A percentile compares a stretch with the other conserved stretches of the same genome.
Conservation (phyloP, 129 eudicot genomes). For the Mikania micrantha region DNA sequence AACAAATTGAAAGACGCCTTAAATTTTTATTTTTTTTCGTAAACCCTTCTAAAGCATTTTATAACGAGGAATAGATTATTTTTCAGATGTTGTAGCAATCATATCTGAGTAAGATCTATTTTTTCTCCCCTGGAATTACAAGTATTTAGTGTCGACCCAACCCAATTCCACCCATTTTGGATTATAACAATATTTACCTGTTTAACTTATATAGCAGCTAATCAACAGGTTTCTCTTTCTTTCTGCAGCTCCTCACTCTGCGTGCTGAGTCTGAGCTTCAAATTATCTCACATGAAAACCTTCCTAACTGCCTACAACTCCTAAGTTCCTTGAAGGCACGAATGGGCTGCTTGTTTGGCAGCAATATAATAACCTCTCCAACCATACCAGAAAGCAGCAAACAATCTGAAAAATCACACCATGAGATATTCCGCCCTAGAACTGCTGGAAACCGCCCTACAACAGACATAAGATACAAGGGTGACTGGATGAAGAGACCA, state of each 20-base stretch:
- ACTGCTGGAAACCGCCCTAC: conserved; percentile 37
- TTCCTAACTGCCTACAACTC: conserved; percentile 43
- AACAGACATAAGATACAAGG: conserved; percentile 53
- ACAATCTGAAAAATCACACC: conserved; percentile 31
- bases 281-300: conserved; percentile 46
- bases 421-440: conserved; percentile 71
- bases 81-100: not conserved
- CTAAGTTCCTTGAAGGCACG: conserved; percentile 51
- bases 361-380: conserved; percentile 26
- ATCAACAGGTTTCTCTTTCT: not conserved
- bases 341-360: conserved; percentile 58
- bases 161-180: not conserved
- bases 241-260: conserved; percentile 73
- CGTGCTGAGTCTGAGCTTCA: conserved; percentile 91
- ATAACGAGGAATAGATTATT: not conserved
- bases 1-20: not conserved
- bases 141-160: not conserved
- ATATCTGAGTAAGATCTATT: not conserved
- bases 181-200: not conserved
- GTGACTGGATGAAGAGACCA: conserved; percentile 92
- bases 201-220: not conserved
- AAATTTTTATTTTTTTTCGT: not conserved
- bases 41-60: not conserved
- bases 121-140: not conserved
- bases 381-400: conserved; percentile 27